Percentiles rank a stretch among this genome's conserved stretches.
These are phyloP conservation scores for Kwoniella shivajii DNA, from an alignment of 1,284 basidiomycete genomes.

Conservation along the genomic window DNA sequence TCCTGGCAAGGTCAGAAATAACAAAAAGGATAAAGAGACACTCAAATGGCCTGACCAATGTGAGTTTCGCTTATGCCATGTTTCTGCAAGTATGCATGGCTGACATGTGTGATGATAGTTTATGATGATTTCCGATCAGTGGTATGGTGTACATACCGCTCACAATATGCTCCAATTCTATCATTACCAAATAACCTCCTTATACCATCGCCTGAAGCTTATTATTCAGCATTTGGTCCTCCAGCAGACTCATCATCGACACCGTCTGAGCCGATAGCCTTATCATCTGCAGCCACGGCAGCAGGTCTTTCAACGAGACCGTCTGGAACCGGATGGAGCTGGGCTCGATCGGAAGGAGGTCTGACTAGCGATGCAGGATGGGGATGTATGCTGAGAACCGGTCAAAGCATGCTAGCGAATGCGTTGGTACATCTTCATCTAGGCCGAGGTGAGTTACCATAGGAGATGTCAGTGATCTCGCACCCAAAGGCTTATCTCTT, in stretches of 20 bases:
- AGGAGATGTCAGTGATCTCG: background rate
- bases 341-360: constrained; percentile 65
- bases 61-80: too few relatives aligned
- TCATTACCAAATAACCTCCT: constrained; percentile 55
- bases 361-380: constrained; percentile 94
- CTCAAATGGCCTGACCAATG: constrained; percentile 52
- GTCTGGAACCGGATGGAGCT: constrained; percentile 31
- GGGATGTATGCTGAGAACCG: constrained; percentile 97
- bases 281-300: constrained; percentile 14
- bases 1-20: constrained; percentile 37
- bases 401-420: constrained; percentile 89
- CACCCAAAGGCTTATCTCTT: background rate
- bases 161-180: constrained; percentile 78
- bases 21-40: constrained; percentile 42
- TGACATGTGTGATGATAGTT: constrained; percentile 60
- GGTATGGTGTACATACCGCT: constrained; percentile 91
- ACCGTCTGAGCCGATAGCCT: constrained; percentile 13
- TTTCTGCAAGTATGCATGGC: background rate
- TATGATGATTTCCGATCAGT: constrained; percentile 86
- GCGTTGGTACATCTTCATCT: constrained; percentile 80
- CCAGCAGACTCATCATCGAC: constrained; percentile 55
- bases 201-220: constrained; percentile 42
- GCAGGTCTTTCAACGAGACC: constrained; percentile 7
- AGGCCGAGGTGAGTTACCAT: constrained; percentile 73
- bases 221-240: constrained; percentile 58